phyloP scores from a whole-genome alignment of 768 basidiomycete species.

The Udeniomyces megalosporus region DNA sequence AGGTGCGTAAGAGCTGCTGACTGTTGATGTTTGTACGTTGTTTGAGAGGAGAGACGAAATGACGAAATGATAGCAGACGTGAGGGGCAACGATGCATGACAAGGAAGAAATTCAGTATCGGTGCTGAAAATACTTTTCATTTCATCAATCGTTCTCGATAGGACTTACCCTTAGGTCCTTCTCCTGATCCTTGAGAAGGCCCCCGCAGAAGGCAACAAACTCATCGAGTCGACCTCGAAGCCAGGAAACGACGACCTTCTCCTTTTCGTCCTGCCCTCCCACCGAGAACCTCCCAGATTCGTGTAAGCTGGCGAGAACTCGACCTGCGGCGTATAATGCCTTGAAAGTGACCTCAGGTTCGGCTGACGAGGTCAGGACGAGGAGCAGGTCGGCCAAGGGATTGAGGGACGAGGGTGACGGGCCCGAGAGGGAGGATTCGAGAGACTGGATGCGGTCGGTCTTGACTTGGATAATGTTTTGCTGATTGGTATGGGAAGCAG shows the following conservation, averaged over 20 bases:
- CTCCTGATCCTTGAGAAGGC: slow-evolving; percentile 63
- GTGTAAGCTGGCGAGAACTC: slow-evolving; percentile 54
- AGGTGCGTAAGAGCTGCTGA: slow-evolving; percentile 8
- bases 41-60: background rate
- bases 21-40: no score
- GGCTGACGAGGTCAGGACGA: slow-evolving; percentile 32
- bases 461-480: no score
- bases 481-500: no score
- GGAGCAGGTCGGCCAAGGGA: slow-evolving; percentile 52
- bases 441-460: background rate
- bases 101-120: no score
- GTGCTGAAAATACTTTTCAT: no score
- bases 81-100: no score
- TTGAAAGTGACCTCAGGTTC: slow-evolving; percentile 50
- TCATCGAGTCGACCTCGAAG: slow-evolving; percentile 54
- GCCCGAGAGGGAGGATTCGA: background rate
- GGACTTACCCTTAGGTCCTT: slow-evolving; percentile 49
- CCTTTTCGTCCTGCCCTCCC: slow-evolving; percentile 34
- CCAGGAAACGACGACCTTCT: slow-evolving; percentile 48
- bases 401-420: slow-evolving; percentile 36
- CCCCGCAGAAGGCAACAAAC: slow-evolving; percentile 52
- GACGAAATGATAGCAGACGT: background rate
- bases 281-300: slow-evolving; percentile 36
- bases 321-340: slow-evolving; percentile 64
- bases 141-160: no score